Evolutionary conservation across 2,329 filamentous ascomycete genomes (phyloP).

Genomic region (Aspergillus nomiae): DNA sequence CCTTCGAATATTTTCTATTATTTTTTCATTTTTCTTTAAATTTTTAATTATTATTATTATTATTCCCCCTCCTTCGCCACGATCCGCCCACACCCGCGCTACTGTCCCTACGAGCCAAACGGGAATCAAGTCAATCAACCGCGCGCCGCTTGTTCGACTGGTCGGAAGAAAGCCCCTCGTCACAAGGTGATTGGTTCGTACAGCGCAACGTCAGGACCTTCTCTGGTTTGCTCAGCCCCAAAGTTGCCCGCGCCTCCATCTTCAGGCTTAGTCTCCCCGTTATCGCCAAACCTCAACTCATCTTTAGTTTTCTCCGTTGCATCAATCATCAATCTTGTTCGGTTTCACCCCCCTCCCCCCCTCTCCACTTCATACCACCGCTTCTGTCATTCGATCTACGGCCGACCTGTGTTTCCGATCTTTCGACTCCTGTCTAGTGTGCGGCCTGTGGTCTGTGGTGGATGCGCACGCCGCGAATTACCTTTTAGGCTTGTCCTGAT

Average conservation of each 20-base stretch:
- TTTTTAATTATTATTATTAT: background rate
- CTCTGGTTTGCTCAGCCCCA: slow-evolving; percentile 6
- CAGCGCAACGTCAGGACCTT: slow-evolving; percentile 19
- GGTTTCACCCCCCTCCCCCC: slow-evolving; percentile 7
- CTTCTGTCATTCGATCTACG: slow-evolving; percentile 11
- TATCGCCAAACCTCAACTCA: slow-evolving; percentile 17
- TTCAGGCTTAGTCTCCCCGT: slow-evolving; percentile 7
- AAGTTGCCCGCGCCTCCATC: slow-evolving; percentile 9
- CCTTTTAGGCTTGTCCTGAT: slow-evolving; percentile 38
- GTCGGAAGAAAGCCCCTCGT: slow-evolving; percentile 19
- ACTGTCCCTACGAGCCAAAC: background rate
- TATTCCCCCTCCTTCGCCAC: slow-evolving; percentile 11
- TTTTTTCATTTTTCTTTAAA: background rate
- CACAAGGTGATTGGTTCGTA: slow-evolving; percentile 19
- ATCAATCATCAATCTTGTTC: slow-evolving; percentile 8
- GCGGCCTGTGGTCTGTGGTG: slow-evolving; percentile 26
- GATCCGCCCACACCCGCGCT: slow-evolving; percentile 4
- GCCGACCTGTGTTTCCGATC: slow-evolving; percentile 5
- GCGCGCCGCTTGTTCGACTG: slow-evolving; percentile 7
- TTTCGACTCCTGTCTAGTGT: slow-evolving; percentile 15
- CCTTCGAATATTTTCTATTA: background rate
- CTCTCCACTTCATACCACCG: slow-evolving; percentile 3
- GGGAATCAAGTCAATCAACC: slow-evolving; percentile 2
- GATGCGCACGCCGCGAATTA: slow-evolving; percentile 37
- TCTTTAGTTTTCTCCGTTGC: slow-evolving; percentile 11